phyloP scores from a whole-genome alignment of 441 rosid species.

The Jatropha podagrica region DNA sequence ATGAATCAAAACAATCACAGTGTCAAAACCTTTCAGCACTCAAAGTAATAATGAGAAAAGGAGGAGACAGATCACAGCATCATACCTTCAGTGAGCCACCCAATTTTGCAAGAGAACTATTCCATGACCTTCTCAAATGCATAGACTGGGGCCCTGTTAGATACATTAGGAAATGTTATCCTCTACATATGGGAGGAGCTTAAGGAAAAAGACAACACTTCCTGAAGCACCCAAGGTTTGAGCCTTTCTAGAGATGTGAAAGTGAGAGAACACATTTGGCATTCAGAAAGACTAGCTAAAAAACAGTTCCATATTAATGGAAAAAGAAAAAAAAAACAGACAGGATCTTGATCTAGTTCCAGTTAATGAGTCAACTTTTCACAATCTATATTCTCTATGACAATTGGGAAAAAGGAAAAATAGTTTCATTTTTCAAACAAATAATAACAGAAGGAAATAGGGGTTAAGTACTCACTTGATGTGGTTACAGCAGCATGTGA shows the following conservation, averaged over 20 bases:
- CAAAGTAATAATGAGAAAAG: background rate
- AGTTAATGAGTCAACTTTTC: constrained; percentile 9
- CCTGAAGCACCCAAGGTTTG: background rate
- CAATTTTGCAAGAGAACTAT: constrained; percentile 44
- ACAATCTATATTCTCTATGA: constrained; percentile 14
- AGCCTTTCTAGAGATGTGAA: background rate
- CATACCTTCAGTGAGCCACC: constrained; percentile 67
- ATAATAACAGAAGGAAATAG: constrained; percentile 18
- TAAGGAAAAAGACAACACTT: background rate
- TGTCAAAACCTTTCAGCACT: background rate
- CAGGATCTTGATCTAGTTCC: background rate
- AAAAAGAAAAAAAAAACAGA: background rate
- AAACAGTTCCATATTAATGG: background rate
- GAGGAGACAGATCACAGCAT: background rate
- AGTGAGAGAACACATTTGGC: background rate
- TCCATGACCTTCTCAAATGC: constrained; percentile 37
- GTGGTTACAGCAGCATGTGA: constrained; percentile 36
- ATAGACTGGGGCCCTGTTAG: constrained; percentile 45
- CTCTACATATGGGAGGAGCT: constrained; percentile 12
- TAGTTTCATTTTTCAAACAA: constrained; percentile 10
- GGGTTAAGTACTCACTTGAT: constrained; percentile 41
- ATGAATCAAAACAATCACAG: background rate
- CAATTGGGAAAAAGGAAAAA: background rate
- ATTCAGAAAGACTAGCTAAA: background rate
- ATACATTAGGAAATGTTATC: constrained; percentile 18